These are phyloP conservation scores for Aureobasidium sp. DNA, from an alignment of 2,329 filamentous ascomycete species.

Conservation along the genomic window DNA sequence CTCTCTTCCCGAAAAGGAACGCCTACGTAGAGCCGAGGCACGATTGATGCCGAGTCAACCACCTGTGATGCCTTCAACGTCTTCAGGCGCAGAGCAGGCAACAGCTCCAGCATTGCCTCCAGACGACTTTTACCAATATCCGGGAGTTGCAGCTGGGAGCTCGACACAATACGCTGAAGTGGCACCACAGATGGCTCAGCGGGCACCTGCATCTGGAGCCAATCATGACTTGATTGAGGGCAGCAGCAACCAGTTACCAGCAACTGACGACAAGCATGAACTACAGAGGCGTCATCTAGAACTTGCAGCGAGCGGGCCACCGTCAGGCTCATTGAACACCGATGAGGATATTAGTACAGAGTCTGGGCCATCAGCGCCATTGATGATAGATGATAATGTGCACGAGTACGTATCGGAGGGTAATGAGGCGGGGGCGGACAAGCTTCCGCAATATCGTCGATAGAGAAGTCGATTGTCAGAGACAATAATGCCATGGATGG, in stretches of 20 bases:
- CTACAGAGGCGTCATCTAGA: constrained; percentile 45
- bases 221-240: background rate
- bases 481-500: background rate
- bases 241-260: background rate
- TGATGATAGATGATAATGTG: constrained; percentile 7
- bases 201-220: background rate
- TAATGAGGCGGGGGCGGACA: background rate
- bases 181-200: background rate
- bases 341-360: background rate
- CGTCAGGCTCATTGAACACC: background rate
- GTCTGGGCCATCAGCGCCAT: constrained; percentile 1
- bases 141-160: background rate
- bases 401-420: background rate
- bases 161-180: background rate
- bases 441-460: constrained; percentile 11
- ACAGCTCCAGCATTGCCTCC: background rate
- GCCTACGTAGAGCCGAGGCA: constrained; percentile 66
- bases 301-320: constrained; percentile 34
- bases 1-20: constrained; percentile 70
- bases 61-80: constrained; percentile 29
- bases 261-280: constrained; percentile 70
- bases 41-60: constrained; percentile 75
- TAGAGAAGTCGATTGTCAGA: background rate
- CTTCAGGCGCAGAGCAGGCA: background rate
- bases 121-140: constrained; percentile 15